Evolutionary conservation across 208 protist genomes (phyloP).

Genomic region (Trypanosoma cruzi): DNA sequence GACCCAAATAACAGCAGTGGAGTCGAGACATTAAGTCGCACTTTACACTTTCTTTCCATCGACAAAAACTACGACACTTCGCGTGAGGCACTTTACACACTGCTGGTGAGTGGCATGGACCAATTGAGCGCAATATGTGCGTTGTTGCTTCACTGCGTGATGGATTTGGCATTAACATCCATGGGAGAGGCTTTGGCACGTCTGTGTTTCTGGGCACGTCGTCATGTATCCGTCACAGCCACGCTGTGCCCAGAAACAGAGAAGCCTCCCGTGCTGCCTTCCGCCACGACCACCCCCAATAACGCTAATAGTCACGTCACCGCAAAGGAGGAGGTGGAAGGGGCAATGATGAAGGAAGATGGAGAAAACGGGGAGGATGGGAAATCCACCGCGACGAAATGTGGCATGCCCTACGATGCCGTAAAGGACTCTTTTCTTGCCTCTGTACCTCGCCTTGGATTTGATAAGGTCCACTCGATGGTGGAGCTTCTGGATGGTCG

Average conservation of each 20-base stretch:
- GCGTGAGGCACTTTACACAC: slow-evolving; percentile 14
- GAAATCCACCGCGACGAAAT: not conserved
- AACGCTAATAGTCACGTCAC: not conserved
- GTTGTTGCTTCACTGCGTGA: slow-evolving; percentile 22
- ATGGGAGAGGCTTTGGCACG: slow-evolving; percentile 32
- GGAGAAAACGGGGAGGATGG: not conserved
- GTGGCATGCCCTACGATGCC: not conserved
- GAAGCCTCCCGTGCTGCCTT: not conserved
- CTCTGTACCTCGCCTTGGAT: slow-evolving; percentile 22
- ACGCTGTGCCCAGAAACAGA: not conserved
- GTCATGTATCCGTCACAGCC: slow-evolving; percentile 2
- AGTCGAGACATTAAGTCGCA: slow-evolving; percentile 37
- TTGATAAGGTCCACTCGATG: slow-evolving; percentile 21
- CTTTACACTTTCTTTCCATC: slow-evolving; percentile 54
- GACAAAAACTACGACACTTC: slow-evolving; percentile 55
- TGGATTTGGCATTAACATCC: slow-evolving; percentile 29
- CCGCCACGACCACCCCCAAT: not conserved
- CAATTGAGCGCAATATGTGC: slow-evolving; percentile 21
- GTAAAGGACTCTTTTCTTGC: slow-evolving; percentile 16
- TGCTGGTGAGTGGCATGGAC: slow-evolving; percentile 17
- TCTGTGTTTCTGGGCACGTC: slow-evolving; percentile 17
- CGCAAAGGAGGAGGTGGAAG: not conserved
- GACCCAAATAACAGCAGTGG: not conserved
- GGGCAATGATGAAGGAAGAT: not conserved
- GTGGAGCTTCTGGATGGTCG: slow-evolving; percentile 23